Conservation (phyloP, 176 grass and related monocot species). For the Olyra latifolia region DNA sequence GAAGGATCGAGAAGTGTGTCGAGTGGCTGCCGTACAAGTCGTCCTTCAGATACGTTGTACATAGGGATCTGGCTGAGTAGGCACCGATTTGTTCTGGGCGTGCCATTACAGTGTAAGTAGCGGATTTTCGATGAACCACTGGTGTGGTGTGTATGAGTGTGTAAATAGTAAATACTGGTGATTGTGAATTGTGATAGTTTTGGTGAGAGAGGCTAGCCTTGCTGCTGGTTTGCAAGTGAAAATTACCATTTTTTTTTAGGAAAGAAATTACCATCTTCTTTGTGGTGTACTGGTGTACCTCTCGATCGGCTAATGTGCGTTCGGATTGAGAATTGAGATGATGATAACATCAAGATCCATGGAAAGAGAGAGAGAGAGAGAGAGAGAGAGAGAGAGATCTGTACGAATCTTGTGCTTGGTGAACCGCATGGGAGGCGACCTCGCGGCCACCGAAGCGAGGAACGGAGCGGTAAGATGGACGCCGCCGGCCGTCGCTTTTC, state of each 20-base stretch:
- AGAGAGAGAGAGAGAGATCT: no score
- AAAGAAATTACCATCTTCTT: not conserved
- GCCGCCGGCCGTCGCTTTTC: not conserved
- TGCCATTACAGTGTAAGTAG: constrained; percentile 13
- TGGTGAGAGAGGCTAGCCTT: not conserved
- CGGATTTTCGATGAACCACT: not conserved
- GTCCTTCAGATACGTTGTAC: constrained; percentile 87
- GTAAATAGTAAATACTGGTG: constrained; percentile 17
- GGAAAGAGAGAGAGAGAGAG: no score
- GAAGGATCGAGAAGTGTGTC: constrained; percentile 62
- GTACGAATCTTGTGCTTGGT: not conserved
- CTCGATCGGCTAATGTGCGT: not conserved
- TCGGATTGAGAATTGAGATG: not conserved
- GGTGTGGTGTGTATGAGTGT: not conserved
- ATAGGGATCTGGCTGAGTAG: constrained; percentile 71
- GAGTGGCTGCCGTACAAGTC: constrained; percentile 95
- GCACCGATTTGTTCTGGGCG: not conserved
- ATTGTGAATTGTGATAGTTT: constrained; percentile 12
- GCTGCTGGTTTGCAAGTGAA: not conserved
- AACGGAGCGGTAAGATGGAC: not conserved
- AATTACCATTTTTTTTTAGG: no score
- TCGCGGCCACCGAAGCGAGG: not conserved
- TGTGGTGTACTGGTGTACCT: not conserved
- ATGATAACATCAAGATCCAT: not conserved
- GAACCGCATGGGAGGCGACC: not conserved